A percentile compares a stretch with the other conserved stretches of the same genome.
phyloP scores from a whole-genome alignment of 179 eudicot genomes.

The Camellia oleifera region DNA sequence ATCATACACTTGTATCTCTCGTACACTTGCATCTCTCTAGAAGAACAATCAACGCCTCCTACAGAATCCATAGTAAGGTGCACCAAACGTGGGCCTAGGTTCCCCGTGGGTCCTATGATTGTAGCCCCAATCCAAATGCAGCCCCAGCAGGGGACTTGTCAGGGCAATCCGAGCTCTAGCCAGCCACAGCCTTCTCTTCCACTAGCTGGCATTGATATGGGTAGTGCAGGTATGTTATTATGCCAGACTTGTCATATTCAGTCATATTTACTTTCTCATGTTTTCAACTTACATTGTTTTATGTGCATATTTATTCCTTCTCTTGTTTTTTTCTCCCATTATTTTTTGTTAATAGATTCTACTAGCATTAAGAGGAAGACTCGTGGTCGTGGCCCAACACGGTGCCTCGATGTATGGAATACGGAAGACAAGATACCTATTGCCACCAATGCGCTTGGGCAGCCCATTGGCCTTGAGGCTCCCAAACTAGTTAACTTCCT shows the following conservation, averaged over 20 bases:
- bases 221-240: conserved; percentile 10
- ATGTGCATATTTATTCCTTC: not conserved
- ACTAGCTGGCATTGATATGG: conserved; percentile 1
- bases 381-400: conserved; percentile 30
- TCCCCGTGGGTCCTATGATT: conserved; percentile 2
- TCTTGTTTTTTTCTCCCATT: no score
- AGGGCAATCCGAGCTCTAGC: conserved; percentile 5
- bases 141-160: conserved; percentile 4
- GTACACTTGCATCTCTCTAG: not conserved
- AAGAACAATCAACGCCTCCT: conserved; percentile 1
- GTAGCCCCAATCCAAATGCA: not conserved
- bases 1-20: not conserved
- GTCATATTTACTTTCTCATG: not conserved
- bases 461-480: conserved; percentile 37
- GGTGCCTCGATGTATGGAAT: conserved; percentile 26
- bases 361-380: conserved; percentile 11
- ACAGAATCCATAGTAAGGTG: conserved; percentile 19
- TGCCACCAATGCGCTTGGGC: conserved; percentile 28
- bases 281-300: not conserved
- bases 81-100: conserved; percentile 16
- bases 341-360: not conserved
- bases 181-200: conserved; percentile 16
- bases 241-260: not conserved
- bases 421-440: conserved; percentile 21
- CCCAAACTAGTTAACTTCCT: conserved; percentile 31